Conservation (phyloP, 495 filamentous ascomycete species). For the Tuber magnatum region DNA sequence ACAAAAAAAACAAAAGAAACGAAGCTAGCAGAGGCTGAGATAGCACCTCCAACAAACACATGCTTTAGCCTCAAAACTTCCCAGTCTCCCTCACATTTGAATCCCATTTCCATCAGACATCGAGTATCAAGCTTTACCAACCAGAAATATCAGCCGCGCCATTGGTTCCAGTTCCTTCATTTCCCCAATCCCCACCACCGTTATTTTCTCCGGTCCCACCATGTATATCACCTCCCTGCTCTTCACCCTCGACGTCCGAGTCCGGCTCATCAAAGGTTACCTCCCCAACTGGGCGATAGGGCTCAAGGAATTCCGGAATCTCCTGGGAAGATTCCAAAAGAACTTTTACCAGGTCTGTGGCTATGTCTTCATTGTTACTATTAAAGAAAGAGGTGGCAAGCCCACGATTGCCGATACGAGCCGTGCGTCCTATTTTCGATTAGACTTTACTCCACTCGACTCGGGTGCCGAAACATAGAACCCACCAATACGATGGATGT, state of each 20-base stretch:
- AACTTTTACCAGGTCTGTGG: conserved; percentile 62
- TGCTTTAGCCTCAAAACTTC: not conserved
- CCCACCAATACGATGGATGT: conserved; percentile 86
- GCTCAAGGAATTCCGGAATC: conserved; percentile 73
- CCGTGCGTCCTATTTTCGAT: conserved; percentile 69
- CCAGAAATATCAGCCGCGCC: not conserved
- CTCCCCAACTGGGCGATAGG: conserved; percentile 43
- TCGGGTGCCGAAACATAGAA: conserved; percentile 2
- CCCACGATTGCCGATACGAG: conserved; percentile 82
- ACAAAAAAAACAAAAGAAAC: too few species aligned
- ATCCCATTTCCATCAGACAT: not conserved
- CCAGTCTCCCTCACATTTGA: not conserved
- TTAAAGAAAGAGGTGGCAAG: conserved; percentile 86
- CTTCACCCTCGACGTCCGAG: conserved; percentile 24
- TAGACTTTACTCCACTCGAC: conserved; percentile 14
- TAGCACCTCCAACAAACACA: not conserved
- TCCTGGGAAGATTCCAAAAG: conserved; percentile 69
- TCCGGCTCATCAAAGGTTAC: conserved; percentile 38
- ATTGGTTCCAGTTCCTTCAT: not conserved
- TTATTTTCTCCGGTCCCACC: conserved; percentile 9
- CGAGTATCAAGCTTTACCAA: not conserved
- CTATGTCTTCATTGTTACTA: conserved; percentile 62
- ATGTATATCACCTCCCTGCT: conserved; percentile 9
- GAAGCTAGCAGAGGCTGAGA: not conserved
- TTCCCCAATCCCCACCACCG: not conserved